Evolutionary conservation across 2,329 filamentous ascomycete species (phyloP), one percentile per base, ranked within the genome.

Genomic region (Chrysoporthe austroafricana): DNA sequence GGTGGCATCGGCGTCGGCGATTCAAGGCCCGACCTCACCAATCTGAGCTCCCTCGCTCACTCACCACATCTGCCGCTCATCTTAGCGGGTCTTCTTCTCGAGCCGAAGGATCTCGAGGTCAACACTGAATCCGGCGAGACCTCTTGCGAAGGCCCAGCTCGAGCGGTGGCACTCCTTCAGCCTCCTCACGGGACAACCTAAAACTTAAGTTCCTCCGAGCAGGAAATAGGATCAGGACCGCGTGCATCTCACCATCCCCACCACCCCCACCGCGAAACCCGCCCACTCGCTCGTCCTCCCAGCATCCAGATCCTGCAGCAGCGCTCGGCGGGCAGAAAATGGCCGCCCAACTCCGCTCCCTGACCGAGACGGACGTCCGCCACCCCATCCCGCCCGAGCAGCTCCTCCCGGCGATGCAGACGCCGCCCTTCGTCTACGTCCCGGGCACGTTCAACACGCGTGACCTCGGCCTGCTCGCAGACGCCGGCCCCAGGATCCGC

Each of bases 361-460:
- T 86, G 66, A 72, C 79, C 60, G 74, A 78, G 69, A 83, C 78
- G 11, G 80, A 84, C 69, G 79, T 82, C 46, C 73, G 73, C 54
- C 69, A 74, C 3, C 75, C 79, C 50, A 79, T 86, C 63, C 73
- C 80, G 3, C 68, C 76, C 3, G 77, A 78, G 26, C 63, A 75
- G 42, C 78, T 83, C 63, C 69, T 73, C 2, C 73, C 78, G 0
- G 77, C 79, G 39, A 73, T 85, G 42, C 72, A 74, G 9, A 73
- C 75, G n/a, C 72, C 81, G 8, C 85, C 84, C 8, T 86, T 87
- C 73, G 71, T 85, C 69, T 72, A 76, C 64, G 74, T 82, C 39
- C 78, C 77, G 36, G 81, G 82, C 46, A 82, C 84, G 39, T 81
- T 86, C 78, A 86, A 86, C 76, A 76, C 82, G 62, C 83, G 84